A percentile compares a stretch with the other conserved stretches of the same genome.
Evolutionary conservation across 768 basidiomycete species (phyloP).

Genomic region (Kwoniella europaea): DNA sequence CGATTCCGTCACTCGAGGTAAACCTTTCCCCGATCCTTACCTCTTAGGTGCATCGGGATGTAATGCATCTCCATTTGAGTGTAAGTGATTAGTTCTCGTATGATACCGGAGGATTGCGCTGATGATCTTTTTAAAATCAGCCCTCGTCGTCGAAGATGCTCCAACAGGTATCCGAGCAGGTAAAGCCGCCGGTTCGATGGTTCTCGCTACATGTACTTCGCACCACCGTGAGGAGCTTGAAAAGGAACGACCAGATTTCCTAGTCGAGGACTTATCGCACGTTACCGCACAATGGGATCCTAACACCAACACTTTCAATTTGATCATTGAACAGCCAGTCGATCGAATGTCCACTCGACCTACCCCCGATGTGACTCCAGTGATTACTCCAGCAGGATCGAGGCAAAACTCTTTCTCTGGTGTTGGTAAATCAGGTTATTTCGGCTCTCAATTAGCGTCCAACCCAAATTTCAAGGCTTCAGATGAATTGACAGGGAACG

Average conservation of each 20-base stretch:
- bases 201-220: constrained; percentile 79
- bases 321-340: constrained; percentile 56
- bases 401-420: constrained; percentile 53
- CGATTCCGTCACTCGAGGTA: constrained; percentile 75
- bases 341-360: constrained; percentile 50
- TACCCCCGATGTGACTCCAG: constrained; percentile 57
- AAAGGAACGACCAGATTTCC: constrained; percentile 58
- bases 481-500: constrained; percentile 57
- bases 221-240: constrained; percentile 64
- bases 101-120: too few species aligned
- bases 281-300: constrained; percentile 55
- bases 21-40: constrained; percentile 87
- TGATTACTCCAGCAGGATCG: constrained; percentile 55
- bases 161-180: constrained; percentile 81
- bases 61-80: constrained; percentile 66
- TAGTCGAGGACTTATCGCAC: constrained; percentile 58
- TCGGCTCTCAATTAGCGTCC: constrained; percentile 2
- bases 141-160: constrained; percentile 80
- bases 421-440: constrained; percentile 17
- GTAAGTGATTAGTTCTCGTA: constrained; percentile 57
- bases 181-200: constrained; percentile 73
- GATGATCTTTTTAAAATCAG: constrained; percentile 57
- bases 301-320: constrained; percentile 45
- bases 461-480: constrained; percentile 36
- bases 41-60: constrained; percentile 74